Evolutionary conservation across 2,329 filamentous ascomycete species (phyloP), one percentile per base, ranked within the genome.

Genomic region (Thelonectria olida): DNA sequence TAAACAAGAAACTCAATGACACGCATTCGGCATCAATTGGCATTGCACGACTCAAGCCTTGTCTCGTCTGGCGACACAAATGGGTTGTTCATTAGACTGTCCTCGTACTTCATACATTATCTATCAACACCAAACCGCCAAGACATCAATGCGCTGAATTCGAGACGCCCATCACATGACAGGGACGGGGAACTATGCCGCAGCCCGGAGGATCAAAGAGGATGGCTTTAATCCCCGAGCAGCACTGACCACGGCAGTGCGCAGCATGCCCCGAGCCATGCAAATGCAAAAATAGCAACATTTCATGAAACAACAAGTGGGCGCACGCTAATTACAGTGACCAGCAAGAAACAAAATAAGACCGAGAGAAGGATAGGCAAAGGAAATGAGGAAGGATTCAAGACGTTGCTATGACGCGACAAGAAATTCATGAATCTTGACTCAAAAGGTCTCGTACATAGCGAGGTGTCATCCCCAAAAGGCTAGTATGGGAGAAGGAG

Each of bases 361-460:
- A 10, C 12, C 10, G 17, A 50, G 19, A 17, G 49, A 44, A 17
- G 25, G 8, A 54, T n/a, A 25, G 27, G 28, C 25, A 31, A 23
- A 36, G 7, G 25, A 34, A 22, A 22, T 20, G 13, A 22, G 12
- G 20, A 48, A 47, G 28, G 12, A 52, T 25, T 52, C 48, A 44
- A 55, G 42, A 41, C 22, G 42, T 54, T 36, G 45, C 39, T 22
- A 56, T 44, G 31, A 48, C 41, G 41, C 22, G 44, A 27, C 31
- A 36, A 34, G 28, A 20, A 52, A 42, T 25, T 41, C 52, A 52
- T 52, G 25, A 55, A 48, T 22, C 20, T 55, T 52, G 17, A 28
- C 47, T 55, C 8, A 28, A 36, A 45, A 60, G 47, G 51, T 60
- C 54, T 60, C n/a, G 47, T 61, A 56, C 58, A 61, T 47, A 44